These are phyloP conservation scores for Eutrema yunnanense DNA, from an alignment of 345 rosid genomes.

Conservation along the genomic window DNA sequence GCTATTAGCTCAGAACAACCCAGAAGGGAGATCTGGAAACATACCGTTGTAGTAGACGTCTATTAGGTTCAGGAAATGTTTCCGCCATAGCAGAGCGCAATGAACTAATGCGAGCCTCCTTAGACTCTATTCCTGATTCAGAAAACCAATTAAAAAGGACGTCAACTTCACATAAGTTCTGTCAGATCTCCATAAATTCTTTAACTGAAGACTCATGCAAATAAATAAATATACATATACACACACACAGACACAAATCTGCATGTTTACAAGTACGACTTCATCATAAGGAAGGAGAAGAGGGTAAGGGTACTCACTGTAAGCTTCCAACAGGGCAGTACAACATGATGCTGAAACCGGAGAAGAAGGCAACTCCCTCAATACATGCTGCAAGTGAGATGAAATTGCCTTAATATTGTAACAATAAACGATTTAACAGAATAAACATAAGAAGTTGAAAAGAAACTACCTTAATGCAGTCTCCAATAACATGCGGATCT, in stretches of 20 bases:
- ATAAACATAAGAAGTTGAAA: neutral
- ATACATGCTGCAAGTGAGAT: slow-evolving; percentile 66
- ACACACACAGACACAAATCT: neutral
- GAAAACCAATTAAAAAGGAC: slow-evolving; percentile 6
- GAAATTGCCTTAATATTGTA: slow-evolving; percentile 21
- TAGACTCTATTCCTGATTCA: slow-evolving; percentile 75
- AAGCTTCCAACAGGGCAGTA: slow-evolving; percentile 92
- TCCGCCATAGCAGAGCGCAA: slow-evolving; percentile 83
- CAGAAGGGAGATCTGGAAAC: neutral
- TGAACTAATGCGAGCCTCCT: slow-evolving; percentile 76
- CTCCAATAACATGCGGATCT: slow-evolving; percentile 98
- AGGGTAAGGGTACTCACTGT: slow-evolving; percentile 51
- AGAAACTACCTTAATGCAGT: slow-evolving; percentile 83
- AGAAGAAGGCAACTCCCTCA: slow-evolving; percentile 96
- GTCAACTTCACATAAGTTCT: neutral
- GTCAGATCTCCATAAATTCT: slow-evolving; percentile 12
- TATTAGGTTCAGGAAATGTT: slow-evolving; percentile 97
- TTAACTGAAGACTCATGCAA: neutral
- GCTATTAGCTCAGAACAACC: neutral
- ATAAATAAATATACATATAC: neutral
- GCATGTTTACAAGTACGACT: slow-evolving; percentile 7
- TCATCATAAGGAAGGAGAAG: slow-evolving; percentile 11
- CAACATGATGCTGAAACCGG: slow-evolving; percentile 99
- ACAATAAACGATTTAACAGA: slow-evolving; percentile 1
- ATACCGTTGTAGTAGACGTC: slow-evolving; percentile 85